Base-by-base conservation (phyloP, 1,284 basidiomycete species). In the Cutaneotrichosporon sp. region DNA sequence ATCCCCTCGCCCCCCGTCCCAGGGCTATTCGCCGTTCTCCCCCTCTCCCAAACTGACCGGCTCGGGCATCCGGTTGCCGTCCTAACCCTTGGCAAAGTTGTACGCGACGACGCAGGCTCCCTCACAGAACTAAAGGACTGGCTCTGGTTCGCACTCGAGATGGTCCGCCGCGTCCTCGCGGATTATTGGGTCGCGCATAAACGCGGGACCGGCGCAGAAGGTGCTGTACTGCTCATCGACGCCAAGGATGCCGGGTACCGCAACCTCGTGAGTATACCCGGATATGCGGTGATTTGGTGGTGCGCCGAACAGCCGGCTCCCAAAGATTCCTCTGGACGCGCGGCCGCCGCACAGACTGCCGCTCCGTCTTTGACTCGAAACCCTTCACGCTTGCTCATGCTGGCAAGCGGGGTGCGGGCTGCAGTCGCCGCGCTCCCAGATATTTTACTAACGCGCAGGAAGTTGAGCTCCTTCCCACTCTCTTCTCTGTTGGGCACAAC, bases 381-480 rank as follows among this genome's bases (percentile, higher is more conserved):
- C 26, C 26, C 26, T 26, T 26, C 26, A 26, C 38, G 38, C 38
- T 11, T 5, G 10, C 1, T 18, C 42, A n/a, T 18, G 11, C 18
- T 16, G 8, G 11, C 42, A n/a, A n/a, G 42, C 16, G 4, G 18
- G 16, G 42, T 18, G 34, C 32, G 42, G 58, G 22, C 32, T 34
- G 46, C 32, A 14, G 18, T 52, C 49, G 49, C 49, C 58, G 40
- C 56, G 34, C 13, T 5, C 1, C 13, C n/a, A 47, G n/a, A 58
- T 31, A 30, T 52, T 31, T 53, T 26, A 22, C 62, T 62, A 34
- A 65, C 63, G 14, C 8, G 14, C 61, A 80, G 80, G 79, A 81
- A 66, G 72, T 80, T 21, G 80, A 81, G 61, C 70, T 81, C 0
- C 66, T 80, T 4, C 79, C 80, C 2, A 77, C 74, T 10, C 61